Evolutionary conservation across 768 basidiomycete genomes (phyloP).

Genomic region (Hygrophoropsis aurantiaca): DNA sequence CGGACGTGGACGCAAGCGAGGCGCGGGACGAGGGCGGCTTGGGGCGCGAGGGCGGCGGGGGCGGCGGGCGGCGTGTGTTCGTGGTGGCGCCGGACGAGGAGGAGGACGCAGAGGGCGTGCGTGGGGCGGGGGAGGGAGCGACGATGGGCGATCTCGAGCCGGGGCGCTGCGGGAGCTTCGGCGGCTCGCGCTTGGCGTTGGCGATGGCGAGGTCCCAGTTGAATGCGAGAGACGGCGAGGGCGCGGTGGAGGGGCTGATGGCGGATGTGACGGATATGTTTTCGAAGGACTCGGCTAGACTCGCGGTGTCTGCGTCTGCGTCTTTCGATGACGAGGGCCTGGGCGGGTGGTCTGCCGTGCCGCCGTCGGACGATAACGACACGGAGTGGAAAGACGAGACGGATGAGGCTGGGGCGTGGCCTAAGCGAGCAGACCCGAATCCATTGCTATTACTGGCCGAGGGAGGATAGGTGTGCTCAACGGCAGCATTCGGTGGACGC

Average conservation of each 20-base stretch:
- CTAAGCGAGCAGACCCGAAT: constrained; percentile 32
- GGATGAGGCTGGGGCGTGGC: constrained; percentile 66
- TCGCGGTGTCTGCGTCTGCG: constrained; percentile 48
- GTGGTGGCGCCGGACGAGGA: constrained; percentile 36
- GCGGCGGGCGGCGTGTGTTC: constrained; percentile 41
- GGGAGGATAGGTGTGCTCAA: constrained; percentile 63
- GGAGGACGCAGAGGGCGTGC: constrained; percentile 35
- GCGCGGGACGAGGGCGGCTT: constrained; percentile 34
- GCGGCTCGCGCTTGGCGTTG: constrained; percentile 34
- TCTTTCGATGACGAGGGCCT: constrained; percentile 47
- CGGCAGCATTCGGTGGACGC: constrained; percentile 45
- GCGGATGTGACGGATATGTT: constrained; percentile 57
- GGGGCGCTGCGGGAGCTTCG: constrained; percentile 50
- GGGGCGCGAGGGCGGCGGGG: constrained; percentile 35
- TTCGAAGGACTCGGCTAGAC: constrained; percentile 74
- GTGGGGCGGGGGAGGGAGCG: constrained; percentile 27
- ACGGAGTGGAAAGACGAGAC: constrained; percentile 84
- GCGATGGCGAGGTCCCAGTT: constrained; percentile 53
- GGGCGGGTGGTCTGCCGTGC: constrained; percentile 26
- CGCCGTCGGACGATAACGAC: constrained; percentile 69
- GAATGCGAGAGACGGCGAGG: constrained; percentile 40
- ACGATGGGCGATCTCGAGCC: constrained; percentile 13
- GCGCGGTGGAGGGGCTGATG: constrained; percentile 51
- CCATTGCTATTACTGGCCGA: constrained; percentile 34
- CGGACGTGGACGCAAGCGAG: constrained; percentile 35